These are phyloP conservation scores for Arachis hypogaea DNA, from an alignment of 306 rosid species.

Conservation along the genomic window DNA sequence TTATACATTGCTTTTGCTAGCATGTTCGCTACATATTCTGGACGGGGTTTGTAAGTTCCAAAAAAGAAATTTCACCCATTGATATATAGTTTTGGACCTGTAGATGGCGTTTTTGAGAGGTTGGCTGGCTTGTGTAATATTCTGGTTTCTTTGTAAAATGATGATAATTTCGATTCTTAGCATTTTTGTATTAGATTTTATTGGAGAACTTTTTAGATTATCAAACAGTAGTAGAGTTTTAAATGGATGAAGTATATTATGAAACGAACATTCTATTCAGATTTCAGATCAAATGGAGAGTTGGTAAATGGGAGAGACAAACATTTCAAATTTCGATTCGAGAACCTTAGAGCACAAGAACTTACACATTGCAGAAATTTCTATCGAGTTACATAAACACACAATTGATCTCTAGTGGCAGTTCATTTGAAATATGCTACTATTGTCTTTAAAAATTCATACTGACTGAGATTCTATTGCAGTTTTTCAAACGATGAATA, in stretches of 20 bases:
- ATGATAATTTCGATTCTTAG: slow-evolving; percentile 26
- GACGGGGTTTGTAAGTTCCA: slow-evolving; percentile 31
- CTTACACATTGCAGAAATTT: no score
- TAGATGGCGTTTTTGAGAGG: slow-evolving; percentile 35
- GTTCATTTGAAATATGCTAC: no score
- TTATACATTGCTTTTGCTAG: slow-evolving; percentile 43
- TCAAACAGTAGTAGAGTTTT: background rate
- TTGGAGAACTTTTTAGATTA: background rate
- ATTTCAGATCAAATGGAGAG: background rate
- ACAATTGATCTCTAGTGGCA: no score
- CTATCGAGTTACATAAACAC: no score
- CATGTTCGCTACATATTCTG: slow-evolving; percentile 43
- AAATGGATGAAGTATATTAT: background rate
- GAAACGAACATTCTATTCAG: background rate
- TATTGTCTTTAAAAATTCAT: no score
- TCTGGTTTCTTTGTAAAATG: slow-evolving; percentile 38
- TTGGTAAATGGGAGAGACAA: background rate
- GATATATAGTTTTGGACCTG: slow-evolving; percentile 30
- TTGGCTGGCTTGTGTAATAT: slow-evolving; percentile 43
- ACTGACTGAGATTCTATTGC: no score
- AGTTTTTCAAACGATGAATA: no score
- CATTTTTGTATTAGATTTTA: slow-evolving; percentile 21
- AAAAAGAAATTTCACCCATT: slow-evolving; percentile 11
- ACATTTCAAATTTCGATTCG: no score
- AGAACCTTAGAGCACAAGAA: no score